These are phyloP conservation scores for Purshia tridentata DNA, from an alignment of 306 rosid species.

Conservation along the genomic window DNA sequence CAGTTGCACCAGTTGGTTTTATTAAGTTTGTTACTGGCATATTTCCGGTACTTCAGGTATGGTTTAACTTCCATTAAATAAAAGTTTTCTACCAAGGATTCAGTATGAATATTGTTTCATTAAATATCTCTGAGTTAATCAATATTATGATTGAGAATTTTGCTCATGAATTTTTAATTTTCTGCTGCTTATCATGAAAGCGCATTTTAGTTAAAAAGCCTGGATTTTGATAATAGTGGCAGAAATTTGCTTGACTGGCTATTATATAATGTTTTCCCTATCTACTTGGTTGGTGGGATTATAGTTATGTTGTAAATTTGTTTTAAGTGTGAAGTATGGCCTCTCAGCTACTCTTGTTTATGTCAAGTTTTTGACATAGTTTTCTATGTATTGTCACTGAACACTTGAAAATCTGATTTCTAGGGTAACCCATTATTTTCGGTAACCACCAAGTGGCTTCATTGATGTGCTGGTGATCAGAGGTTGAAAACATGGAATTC, in stretches of 20 bases:
- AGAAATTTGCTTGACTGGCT: neutral
- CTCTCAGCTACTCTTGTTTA: too few relatives aligned
- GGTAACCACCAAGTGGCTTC: neutral
- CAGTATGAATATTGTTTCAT: neutral
- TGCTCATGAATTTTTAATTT: neutral
- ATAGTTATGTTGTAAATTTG: neutral
- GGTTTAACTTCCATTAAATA: conserved; percentile 22
- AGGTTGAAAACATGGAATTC: neutral
- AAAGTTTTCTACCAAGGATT: conserved; percentile 13
- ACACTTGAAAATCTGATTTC: neutral
- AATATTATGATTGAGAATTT: neutral
- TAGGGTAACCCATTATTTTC: neutral
- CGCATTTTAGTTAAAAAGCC: neutral
- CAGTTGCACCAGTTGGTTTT: conserved; percentile 72
- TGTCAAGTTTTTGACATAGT: neutral
- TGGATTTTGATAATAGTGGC: neutral
- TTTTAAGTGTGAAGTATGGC: neutral
- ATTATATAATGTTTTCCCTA: neutral
- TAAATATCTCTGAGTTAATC: neutral
- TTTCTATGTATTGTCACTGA: neutral
- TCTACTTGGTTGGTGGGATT: neutral
- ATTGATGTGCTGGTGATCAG: neutral
- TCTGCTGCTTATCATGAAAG: conserved; percentile 5
- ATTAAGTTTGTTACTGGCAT: conserved; percentile 71
- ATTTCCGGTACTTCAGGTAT: conserved; percentile 94